Evolutionary conservation across 2,329 filamentous ascomycete genomes (phyloP), one percentile per base, ranked within the genome.

Genomic region (Fusarium fracticaudum): DNA sequence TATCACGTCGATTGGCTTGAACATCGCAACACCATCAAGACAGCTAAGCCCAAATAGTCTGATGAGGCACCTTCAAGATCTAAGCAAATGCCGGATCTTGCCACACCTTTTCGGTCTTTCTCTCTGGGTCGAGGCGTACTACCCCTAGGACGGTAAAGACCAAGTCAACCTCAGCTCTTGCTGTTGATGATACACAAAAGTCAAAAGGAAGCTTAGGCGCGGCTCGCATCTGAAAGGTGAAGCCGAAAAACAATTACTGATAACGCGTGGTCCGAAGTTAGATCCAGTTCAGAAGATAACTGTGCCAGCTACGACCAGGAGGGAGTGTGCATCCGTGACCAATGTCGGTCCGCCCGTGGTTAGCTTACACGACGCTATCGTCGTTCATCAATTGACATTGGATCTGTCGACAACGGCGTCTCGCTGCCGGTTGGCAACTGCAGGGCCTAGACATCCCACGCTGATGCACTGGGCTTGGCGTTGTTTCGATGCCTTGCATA

Each of bases 241-340:
- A 48, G 61, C 41, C 38, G 37, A 62, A 45, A 20, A 26, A 47
- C 24, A 29, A 38, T 64, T 24, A 44, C 60, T 60, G 55, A 60
- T 50, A 60, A 58, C 53, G 61, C 35, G 45, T 59, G 63, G 64
- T 43, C 64, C 59, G 51, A 70, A 61, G 48, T 64, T 61, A 57
- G 48, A 75, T 61, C 43, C 59, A 33, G 35, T 70, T 40, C 43
- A 60, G 54, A 50, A 60, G 54, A 50, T 59, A 60, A 33, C 55
- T 58, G 40, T 58, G 40, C 26, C 31, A 26, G 55, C 20, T 47
- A 66, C 47, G 50, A 37, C 24, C 31, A 59, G 69, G 58, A 74
- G 75, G 75, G 75, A 77, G 75, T 77, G 75, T 77, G 72, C 76
- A 58, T 75, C 54, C 45, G 61, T 53, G 40, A 11, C 31, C 31